Conservation (phyloP, 768 basidiomycete genomes). For the Mycena belliarum region DNA sequence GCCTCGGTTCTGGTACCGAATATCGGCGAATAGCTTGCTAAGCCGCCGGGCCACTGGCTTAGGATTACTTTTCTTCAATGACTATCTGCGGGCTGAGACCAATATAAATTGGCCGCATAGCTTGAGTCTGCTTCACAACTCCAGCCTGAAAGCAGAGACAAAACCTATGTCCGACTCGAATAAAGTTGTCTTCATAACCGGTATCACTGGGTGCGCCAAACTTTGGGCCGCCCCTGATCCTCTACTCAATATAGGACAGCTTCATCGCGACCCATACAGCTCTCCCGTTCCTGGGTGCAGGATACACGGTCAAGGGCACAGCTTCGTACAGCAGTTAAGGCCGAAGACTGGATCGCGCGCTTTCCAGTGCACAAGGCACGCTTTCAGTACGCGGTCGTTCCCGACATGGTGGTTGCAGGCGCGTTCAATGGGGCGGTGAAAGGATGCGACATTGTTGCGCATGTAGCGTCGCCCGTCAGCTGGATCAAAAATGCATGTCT, state of each 20-base stretch:
- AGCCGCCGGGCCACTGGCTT: too few species aligned
- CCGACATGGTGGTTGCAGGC: slow-evolving; percentile 37
- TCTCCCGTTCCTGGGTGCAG: slow-evolving; percentile 33
- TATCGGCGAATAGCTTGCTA: too few species aligned
- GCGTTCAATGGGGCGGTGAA: slow-evolving; percentile 49
- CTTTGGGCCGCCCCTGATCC: too few species aligned
- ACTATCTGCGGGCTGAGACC: too few species aligned
- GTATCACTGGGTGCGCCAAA: slow-evolving; percentile 11
- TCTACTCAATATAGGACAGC: too few species aligned
- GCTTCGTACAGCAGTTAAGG: slow-evolving; percentile 42
- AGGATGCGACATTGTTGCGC: slow-evolving; percentile 43
- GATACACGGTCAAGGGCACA: slow-evolving; percentile 37
- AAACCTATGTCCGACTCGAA: background rate
- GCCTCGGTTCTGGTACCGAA: too few species aligned
- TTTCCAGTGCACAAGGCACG: slow-evolving; percentile 30
- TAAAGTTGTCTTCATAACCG: slow-evolving; percentile 10
- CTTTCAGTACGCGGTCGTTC: slow-evolving; percentile 43
- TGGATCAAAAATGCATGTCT: slow-evolving; percentile 25
- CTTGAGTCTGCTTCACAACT: too few species aligned
- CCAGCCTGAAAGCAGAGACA: too few species aligned
- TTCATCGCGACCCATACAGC: slow-evolving; percentile 35
- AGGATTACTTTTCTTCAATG: too few species aligned
- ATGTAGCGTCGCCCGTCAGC: slow-evolving; percentile 26
- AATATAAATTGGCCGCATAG: background rate
- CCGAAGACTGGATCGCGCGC: slow-evolving; percentile 39